phyloP scores from a whole-genome alignment of 106 monocot species.

The Acanthochlamys bracteata region DNA sequence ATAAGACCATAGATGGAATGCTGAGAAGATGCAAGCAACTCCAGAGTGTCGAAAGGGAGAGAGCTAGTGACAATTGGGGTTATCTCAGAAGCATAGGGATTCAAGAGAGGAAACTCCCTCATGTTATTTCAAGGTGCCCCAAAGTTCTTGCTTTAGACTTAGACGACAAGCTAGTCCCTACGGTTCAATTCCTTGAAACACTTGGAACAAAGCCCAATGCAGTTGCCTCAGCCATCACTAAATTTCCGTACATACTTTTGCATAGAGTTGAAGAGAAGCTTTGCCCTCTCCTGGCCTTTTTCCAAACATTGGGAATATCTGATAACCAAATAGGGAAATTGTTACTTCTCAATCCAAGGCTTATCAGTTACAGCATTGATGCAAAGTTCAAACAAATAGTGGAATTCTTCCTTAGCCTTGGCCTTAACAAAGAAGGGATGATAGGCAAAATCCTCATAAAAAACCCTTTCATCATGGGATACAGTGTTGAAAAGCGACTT shows the following conservation, averaged over 20 bases:
- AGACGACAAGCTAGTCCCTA: conserved; percentile 55
- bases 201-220: conserved; percentile 55
- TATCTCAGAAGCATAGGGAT: conserved; percentile 70
- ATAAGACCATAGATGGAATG: conserved; percentile 29
- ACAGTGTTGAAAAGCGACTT: conserved; percentile 72
- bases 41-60: conserved; percentile 18
- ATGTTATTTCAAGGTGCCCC: conserved; percentile 68
- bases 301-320: conserved; percentile 62
- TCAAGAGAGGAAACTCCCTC: conserved; percentile 62
- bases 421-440: conserved; percentile 37
- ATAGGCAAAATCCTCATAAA: conserved; percentile 64
- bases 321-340: conserved; percentile 57
- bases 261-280: conserved; percentile 92
- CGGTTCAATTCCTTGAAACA: conserved; percentile 66
- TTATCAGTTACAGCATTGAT: conserved; percentile 86
- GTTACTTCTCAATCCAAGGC: conserved; percentile 69
- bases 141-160: conserved; percentile 58
- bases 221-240: conserved; percentile 49
- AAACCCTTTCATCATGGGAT: conserved; percentile 82
- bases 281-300: conserved; percentile 84
- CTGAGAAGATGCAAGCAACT: conserved; percentile 45
- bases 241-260: conserved; percentile 68
- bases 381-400: conserved; percentile 50
- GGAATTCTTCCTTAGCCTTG: conserved; percentile 43
- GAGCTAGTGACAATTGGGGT: conserved; percentile 48